Base-by-base conservation (phyloP, 2,329 filamentous ascomycete species). In the Escovopsis sp. region DNA sequence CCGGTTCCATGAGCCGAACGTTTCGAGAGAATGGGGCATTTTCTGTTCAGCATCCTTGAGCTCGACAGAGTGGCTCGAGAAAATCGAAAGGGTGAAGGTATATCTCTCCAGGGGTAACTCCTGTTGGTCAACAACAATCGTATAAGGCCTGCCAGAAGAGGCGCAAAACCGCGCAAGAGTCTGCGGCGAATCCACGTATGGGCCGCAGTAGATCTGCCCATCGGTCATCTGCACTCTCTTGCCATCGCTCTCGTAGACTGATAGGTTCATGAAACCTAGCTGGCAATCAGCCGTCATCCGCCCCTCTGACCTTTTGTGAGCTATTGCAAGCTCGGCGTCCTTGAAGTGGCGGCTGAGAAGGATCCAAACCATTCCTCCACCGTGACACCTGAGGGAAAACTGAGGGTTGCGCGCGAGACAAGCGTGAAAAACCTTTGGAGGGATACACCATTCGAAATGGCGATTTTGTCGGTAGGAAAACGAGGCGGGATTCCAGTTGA, bases 101-200 rank as follows among this genome's bases (percentile, higher is more conserved):
- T 94, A 88, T 19, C 67, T 71, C 1, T 75, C 70, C 4, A 82
- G 65, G 2, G 84, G 81, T 4, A 96, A 70, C 33, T 82, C 80
- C 53, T 93, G 80, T 52, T 93, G 82, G 12, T 86, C 81, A 26
- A 87, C 68, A 7, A 88, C 84, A 5, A 84, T 65, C 1, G 70
- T 74, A 50, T 73, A 73, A 4, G 55, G 53, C 38, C 59, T 65
- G n/a, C 57, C 58, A 4, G 66, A 62, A 30, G 51, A 50, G 5
- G 58, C 51, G 10, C 58, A 49, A 4, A 94, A 72, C 45, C 82
- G 80, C 37, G 93, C 76, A 7, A 98, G 74, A 1, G 85, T 94
- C 59, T 96, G 93, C 2, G 87, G 87, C 3, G 88, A 93, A 60
- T 95, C 89, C 32, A 96, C 86, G 48, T 85, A 94, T n/a, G 85